Conservation (phyloP, 129 eudicot species). For the Smallanthus sonchifolius region DNA sequence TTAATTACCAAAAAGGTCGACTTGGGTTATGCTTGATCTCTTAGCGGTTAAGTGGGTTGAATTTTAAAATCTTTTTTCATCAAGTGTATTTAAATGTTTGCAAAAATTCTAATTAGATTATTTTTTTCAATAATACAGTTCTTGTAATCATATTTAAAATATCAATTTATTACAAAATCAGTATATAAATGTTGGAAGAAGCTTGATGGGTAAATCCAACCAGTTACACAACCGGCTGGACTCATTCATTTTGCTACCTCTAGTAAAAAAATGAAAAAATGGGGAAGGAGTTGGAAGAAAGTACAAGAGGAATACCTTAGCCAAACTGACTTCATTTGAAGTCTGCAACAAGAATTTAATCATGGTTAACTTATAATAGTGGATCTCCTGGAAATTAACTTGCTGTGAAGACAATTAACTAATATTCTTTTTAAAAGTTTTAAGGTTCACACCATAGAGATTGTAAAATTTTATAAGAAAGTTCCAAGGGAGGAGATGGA, state of each 20-base stretch:
- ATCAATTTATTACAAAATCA: background rate
- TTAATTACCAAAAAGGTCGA: no score
- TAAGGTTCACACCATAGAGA: background rate
- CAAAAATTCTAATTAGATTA: background rate
- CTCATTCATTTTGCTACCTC: background rate
- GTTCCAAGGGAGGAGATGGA: background rate
- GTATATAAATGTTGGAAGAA: background rate
- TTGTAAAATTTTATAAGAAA: background rate
- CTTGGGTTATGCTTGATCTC: background rate
- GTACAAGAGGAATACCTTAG: slow-evolving; percentile 46
- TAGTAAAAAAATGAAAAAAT: background rate
- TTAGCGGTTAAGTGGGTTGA: background rate
- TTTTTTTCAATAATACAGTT: background rate
- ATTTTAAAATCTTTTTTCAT: background rate
- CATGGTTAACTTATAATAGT: background rate
- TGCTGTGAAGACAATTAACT: background rate
- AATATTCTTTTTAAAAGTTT: background rate
- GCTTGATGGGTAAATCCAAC: background rate
- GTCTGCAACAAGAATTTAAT: slow-evolving; percentile 40
- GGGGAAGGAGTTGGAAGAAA: background rate
- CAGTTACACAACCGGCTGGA: background rate
- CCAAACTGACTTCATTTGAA: slow-evolving; percentile 25
- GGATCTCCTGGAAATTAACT: background rate
- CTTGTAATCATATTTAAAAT: background rate
- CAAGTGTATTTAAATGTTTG: background rate